phyloP scores from a whole-genome alignment of 192 early-diverging fungal species.

The Oehlia diaphana region DNA sequence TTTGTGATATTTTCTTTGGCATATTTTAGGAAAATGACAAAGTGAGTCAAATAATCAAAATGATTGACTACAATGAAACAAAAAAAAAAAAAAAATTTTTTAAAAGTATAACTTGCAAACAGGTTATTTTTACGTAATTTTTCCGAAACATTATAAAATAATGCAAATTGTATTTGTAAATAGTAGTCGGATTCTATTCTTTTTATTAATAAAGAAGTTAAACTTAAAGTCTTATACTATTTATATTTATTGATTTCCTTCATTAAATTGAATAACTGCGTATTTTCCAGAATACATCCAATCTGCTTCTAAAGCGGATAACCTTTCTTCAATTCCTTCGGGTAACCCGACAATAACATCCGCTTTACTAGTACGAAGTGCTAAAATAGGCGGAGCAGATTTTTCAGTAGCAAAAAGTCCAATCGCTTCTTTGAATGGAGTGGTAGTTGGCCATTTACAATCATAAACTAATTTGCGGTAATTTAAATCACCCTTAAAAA shows the following conservation, averaged over 20 bases:
- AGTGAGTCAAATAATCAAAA: too few species aligned
- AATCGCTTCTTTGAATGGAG: conserved; percentile 81
- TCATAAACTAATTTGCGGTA: conserved; percentile 96
- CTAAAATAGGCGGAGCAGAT: conserved; percentile 63
- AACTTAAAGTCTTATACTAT: too few species aligned
- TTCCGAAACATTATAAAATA: too few species aligned
- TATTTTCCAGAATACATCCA: conserved; percentile 76
- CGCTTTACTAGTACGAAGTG: conserved; percentile 86
- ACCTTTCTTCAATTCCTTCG: conserved; percentile 52
- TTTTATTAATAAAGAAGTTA: too few species aligned
- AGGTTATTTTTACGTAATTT: too few species aligned
- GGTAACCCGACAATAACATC: conserved; percentile 78
- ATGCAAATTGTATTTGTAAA: too few species aligned
- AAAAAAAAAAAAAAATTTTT: too few species aligned
- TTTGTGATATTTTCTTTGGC: too few species aligned
- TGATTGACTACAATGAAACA: too few species aligned
- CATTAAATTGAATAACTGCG: conserved; percentile 57
- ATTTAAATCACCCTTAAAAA: conserved; percentile 98
- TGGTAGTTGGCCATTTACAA: conserved; percentile 79
- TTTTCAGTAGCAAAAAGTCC: conserved; percentile 62
- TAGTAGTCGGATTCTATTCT: too few species aligned
- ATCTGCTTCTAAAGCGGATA: conserved; percentile 49
- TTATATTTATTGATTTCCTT: background rate
- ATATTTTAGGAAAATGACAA: too few species aligned
- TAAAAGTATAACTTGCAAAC: too few species aligned